Evolutionary conservation across 2,329 filamentous ascomycete genomes (phyloP).

Genomic region (Alternaria sp.): DNA sequence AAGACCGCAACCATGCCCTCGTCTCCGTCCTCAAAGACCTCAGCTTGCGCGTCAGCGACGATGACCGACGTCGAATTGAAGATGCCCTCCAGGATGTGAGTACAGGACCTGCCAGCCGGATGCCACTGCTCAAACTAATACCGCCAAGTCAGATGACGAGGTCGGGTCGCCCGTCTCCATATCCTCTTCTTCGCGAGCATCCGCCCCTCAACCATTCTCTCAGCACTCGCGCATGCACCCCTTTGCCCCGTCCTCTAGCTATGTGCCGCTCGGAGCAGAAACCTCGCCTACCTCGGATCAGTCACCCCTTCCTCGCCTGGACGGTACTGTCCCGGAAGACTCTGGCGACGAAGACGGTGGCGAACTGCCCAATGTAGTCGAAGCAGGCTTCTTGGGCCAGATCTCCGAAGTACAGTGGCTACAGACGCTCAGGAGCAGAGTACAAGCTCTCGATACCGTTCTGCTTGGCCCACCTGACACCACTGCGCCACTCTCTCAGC

Average conservation of each 20-base stretch:
- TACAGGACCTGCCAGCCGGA: not conserved
- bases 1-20: slow-evolving; percentile 20
- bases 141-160: slow-evolving; percentile 6
- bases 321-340: not conserved
- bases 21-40: slow-evolving; percentile 22
- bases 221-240: not conserved
- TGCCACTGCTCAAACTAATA: not conserved
- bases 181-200: slow-evolving; percentile 4
- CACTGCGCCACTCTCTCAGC: not conserved
- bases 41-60: slow-evolving; percentile 14
- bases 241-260: not conserved
- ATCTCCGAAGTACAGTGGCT: slow-evolving; percentile 33
- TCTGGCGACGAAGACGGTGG: not conserved
- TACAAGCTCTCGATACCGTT: slow-evolving; percentile 1
- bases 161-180: not conserved
- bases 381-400: slow-evolving; percentile 17
- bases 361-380: not conserved
- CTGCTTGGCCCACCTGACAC: slow-evolving; percentile 7
- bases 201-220: not conserved
- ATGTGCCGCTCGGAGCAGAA: not conserved
- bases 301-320: not conserved
- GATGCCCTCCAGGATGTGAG: slow-evolving; percentile 18
- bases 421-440: slow-evolving; percentile 13
- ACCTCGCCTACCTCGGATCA: not conserved
- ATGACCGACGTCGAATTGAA: slow-evolving; percentile 17